Conservation (phyloP, 2,329 filamentous ascomycete species). For the Fusarium nisikadoi region DNA sequence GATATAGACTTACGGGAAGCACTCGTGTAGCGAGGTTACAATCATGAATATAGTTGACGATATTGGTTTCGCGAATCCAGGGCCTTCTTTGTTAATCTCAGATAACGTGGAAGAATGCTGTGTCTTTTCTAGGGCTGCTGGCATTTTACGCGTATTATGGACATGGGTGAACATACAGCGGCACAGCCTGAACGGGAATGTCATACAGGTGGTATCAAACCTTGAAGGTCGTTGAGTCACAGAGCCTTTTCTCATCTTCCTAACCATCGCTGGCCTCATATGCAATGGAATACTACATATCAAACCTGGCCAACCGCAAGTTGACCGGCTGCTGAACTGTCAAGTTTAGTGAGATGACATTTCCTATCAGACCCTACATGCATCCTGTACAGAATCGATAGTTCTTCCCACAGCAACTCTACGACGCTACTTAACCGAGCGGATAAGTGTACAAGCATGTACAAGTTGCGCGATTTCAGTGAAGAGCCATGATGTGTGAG, state of each 20-base stretch:
- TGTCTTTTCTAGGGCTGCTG: not conserved
- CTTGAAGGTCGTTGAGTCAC: not conserved
- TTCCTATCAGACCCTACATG: conserved; percentile 24
- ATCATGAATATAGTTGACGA: conserved; percentile 29
- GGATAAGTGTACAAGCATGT: not conserved
- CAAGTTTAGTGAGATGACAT: conserved; percentile 2
- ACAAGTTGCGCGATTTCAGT: conserved; percentile 13
- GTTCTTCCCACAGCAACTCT: conserved; percentile 2
- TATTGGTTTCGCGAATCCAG: not conserved
- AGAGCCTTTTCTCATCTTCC: not conserved
- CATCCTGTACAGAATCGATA: conserved; percentile 29
- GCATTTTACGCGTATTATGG: not conserved
- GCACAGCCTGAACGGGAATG: not conserved
- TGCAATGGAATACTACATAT: conserved; percentile 7
- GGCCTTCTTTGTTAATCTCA: not conserved
- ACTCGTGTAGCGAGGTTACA: conserved; percentile 24
- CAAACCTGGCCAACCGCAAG: not conserved
- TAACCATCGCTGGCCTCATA: conserved; percentile 21
- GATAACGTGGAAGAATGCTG: not conserved
- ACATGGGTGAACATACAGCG: not conserved
- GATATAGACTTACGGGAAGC: conserved; percentile 28
- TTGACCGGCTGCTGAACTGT: conserved; percentile 5
- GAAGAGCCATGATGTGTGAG: conserved; percentile 32
- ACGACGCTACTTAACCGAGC: conserved; percentile 2
- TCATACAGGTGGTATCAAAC: not conserved